Percentiles rank a stretch among this genome's conserved stretches.
Evolutionary conservation across 1,284 basidiomycete genomes (phyloP).

Genomic region (Melampsora abietis-canadensis): DNA sequence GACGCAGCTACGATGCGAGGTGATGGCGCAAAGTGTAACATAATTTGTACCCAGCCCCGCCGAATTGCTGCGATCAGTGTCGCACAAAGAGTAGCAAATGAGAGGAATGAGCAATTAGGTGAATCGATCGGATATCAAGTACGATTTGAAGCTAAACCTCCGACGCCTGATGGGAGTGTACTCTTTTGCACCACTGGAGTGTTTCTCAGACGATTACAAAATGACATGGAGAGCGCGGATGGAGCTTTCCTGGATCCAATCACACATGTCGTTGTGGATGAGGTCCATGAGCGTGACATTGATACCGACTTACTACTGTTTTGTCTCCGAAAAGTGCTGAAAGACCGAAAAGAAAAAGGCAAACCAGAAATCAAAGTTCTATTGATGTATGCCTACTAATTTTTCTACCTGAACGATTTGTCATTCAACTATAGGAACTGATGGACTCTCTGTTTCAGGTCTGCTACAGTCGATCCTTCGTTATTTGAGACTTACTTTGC

Average conservation of each 20-base stretch:
- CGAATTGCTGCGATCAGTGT: conserved; percentile 89
- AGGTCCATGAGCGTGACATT: conserved; percentile 93
- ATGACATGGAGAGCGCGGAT: conserved; percentile 61
- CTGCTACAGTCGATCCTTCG: conserved; percentile 85
- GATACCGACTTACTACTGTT: conserved; percentile 90
- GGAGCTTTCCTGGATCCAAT: conserved; percentile 67
- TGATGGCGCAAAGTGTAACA: conserved; percentile 79
- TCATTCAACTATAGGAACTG: neutral
- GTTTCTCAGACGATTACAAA: conserved; percentile 82
- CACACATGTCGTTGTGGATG: conserved; percentile 89
- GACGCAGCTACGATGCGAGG: conserved; percentile 76
- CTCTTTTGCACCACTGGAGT: conserved; percentile 93
- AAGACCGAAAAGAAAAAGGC: conserved; percentile 66
- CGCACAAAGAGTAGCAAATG: conserved; percentile 84
- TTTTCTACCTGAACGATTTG: neutral
- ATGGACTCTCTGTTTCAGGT: conserved; percentile 52
- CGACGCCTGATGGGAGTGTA: conserved; percentile 74
- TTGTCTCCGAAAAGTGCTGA: conserved; percentile 79
- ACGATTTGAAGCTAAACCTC: conserved; percentile 78
- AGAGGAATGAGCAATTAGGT: conserved; percentile 74
- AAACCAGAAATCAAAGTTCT: conserved; percentile 79
- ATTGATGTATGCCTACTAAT: conserved; percentile 63
- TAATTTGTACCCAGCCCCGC: conserved; percentile 89
- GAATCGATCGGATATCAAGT: conserved; percentile 82
- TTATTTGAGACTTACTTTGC: conserved; percentile 86